Conservation (phyloP, 345 rosid genomes). For the Aquilaria malaccensis region DNA sequence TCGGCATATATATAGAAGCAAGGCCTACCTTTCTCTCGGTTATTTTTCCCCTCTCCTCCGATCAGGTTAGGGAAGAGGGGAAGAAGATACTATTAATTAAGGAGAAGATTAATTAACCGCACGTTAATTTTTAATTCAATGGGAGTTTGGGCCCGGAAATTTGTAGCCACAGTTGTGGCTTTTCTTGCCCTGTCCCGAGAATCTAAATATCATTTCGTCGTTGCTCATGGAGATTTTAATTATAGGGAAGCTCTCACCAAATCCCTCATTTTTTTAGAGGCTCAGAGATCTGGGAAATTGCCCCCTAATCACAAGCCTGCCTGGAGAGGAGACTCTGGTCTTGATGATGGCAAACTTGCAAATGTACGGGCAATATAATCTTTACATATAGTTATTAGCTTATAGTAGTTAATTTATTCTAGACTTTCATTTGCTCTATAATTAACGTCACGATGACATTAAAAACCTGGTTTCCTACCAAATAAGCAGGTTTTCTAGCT, state of each 20-base stretch:
- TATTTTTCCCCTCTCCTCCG: no score
- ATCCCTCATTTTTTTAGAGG: slow-evolving; percentile 50
- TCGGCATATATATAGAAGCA: no score
- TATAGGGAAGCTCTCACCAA: slow-evolving; percentile 47
- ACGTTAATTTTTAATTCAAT: neutral
- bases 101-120: no score
- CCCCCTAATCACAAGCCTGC: slow-evolving; percentile 30
- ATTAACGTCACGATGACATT: no score
- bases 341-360: slow-evolving; percentile 42
- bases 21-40: no score
- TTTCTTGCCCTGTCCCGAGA: slow-evolving; percentile 26
- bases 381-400: no score
- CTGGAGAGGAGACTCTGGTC: slow-evolving; percentile 64
- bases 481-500: no score
- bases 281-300: slow-evolving; percentile 56
- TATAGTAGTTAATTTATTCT: no score
- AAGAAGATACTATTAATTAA: no score
- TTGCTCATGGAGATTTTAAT: slow-evolving; percentile 29
- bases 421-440: no score
- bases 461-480: no score
- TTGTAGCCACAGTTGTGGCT: slow-evolving; percentile 14
- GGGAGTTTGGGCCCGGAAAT: slow-evolving; percentile 17
- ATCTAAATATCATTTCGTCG: neutral
- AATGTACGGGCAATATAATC: slow-evolving; percentile 14
- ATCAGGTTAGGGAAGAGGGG: no score